Evolutionary conservation across 2,329 filamentous ascomycete genomes (phyloP), one percentile per base, ranked within the genome.

Genomic region (Penicillium crustosum): DNA sequence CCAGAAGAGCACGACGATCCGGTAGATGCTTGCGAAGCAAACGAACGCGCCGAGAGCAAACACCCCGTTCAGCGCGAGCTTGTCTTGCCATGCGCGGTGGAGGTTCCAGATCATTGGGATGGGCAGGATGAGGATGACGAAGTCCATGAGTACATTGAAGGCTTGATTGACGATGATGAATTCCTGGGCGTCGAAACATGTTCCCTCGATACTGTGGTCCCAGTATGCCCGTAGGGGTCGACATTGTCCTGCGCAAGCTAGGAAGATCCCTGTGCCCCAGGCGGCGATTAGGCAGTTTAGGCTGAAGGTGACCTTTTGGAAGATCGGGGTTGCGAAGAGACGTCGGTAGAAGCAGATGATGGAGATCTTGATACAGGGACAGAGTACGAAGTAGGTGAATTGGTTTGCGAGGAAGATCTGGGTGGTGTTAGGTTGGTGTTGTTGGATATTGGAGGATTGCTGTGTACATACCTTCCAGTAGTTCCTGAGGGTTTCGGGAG

Each of bases 311-410:
- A 61, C 55, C 25, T 55, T 50, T 54, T 70, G 70, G 60, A 73
- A 73, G 39, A 54, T 55, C 13, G 65, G 66, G 13, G 65, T 69
- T 27, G 69, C 64, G 63, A 73, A 73, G 17, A 73, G 55, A 8
- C 70, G 70, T 17, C 70, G 70, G 58, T 73, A 73, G 66, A 73
- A 73, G 60, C 70, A 73, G 53, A 73, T 60, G 51, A 73, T 70
- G 43, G 70, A 72, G 47, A 72, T 70, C 42, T 73, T 73, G 60
- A 71, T 68, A 42, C 61, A 60, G 3, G 70, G 70, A 35, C 69
- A 70, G 39, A 73, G 62, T 12, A 70, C 17, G 59, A 73, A 73
- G 55, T 73, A 73, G 31, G 69, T 70, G 58, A 73, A 73, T 58
- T 72, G 66, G 55, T 73, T 73, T 49, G 70, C 65, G 8, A 73